A percentile compares a stretch with the other conserved stretches of the same genome.
These are phyloP conservation scores for Blastobotrys terrestris DNA, from an alignment of 805 yeast species.

Conservation along the genomic window DNA sequence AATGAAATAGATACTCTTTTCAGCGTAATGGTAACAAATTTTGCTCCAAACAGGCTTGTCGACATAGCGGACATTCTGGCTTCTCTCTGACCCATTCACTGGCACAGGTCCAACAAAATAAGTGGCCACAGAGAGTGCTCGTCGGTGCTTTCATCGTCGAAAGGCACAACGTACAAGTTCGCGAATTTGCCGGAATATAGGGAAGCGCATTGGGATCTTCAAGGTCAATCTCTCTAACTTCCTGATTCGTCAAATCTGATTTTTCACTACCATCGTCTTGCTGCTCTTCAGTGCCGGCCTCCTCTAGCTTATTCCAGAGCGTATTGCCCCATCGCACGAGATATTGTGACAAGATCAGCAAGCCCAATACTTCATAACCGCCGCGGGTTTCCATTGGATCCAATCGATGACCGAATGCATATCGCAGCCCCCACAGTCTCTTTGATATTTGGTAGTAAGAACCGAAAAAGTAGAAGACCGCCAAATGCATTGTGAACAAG, in stretches of 20 bases:
- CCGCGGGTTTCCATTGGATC: conserved; percentile 27
- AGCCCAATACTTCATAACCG: conserved; percentile 66
- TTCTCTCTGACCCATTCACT: conserved; percentile 83
- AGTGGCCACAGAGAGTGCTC: conserved; percentile 84
- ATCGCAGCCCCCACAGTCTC: conserved; percentile 71
- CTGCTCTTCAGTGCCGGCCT: conserved; percentile 13
- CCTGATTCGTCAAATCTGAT: conserved; percentile 12
- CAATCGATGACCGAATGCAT: conserved; percentile 40
- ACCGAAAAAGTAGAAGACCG: conserved; percentile 78
- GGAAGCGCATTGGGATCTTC: conserved; percentile 52
- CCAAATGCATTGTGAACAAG: conserved; percentile 63
- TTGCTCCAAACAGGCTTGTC: conserved; percentile 62
- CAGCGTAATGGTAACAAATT: conserved; percentile 51
- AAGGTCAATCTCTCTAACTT: conserved; percentile 38
- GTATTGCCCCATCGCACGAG: conserved; percentile 5
- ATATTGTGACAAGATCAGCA: conserved; percentile 30
- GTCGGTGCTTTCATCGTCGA: conserved; percentile 77
- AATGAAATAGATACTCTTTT: neutral
- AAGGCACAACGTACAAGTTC: conserved; percentile 81
- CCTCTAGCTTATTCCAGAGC: neutral
- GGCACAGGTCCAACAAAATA: conserved; percentile 89
- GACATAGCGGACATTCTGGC: conserved; percentile 87
- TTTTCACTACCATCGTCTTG: conserved; percentile 5
- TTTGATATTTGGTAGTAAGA: conserved; percentile 73
- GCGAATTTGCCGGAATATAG: conserved; percentile 61